Percentiles rank a stretch among this genome's conserved stretches.
These are phyloP conservation scores for Trichoderma breve DNA, from an alignment of 2,329 filamentous ascomycete genomes.

Conservation along the genomic window DNA sequence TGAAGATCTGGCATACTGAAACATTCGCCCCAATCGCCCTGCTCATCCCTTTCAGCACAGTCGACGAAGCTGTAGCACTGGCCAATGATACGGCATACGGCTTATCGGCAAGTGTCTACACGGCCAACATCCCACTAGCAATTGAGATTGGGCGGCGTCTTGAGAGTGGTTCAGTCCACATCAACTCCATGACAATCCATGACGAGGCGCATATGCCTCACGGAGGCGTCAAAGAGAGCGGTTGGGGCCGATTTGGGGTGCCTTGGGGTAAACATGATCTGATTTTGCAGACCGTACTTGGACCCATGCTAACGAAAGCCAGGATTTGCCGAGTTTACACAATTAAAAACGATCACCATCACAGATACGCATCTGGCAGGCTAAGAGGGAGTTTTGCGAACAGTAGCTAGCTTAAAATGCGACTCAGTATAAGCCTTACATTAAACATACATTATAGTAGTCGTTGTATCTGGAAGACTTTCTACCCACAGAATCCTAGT, in stretches of 20 bases:
- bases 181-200: constrained; percentile 64
- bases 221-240: constrained; percentile 64
- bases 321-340: too few species aligned
- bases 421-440: too few species aligned
- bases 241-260: constrained; percentile 55
- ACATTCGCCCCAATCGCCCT: not conserved
- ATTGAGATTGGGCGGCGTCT: constrained; percentile 44
- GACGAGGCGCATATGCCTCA: constrained; percentile 64
- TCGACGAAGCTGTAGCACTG: not conserved
- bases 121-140: not conserved
- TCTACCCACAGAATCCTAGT: too few species aligned
- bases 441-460: too few species aligned
- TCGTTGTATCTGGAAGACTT: too few species aligned
- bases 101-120: not conserved
- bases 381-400: too few species aligned
- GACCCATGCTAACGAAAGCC: too few species aligned
- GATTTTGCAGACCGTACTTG: not conserved
- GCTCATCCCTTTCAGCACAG: not conserved
- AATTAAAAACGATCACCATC: too few species aligned
- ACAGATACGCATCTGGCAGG: too few species aligned
- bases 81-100: not conserved
- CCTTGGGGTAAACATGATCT: not conserved
- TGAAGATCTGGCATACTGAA: not conserved
- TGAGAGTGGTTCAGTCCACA: constrained; percentile 66
- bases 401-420: too few species aligned